Base-by-base conservation (phyloP, 345 rosid genomes). In the Ailanthus altissimus region DNA sequence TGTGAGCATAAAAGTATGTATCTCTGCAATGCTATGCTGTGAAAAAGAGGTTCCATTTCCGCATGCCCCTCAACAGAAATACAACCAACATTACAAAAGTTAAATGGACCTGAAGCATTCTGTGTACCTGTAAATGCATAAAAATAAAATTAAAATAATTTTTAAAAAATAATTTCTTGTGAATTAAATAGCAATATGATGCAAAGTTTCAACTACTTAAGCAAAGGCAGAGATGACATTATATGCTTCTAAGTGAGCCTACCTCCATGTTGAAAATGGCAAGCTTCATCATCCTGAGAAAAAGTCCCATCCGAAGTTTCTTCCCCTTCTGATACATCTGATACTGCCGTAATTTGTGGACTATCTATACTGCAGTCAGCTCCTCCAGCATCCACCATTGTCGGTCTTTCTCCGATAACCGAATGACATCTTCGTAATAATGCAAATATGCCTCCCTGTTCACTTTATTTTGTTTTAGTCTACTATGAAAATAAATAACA, bases 1-100 rank as follows among this genome's bases (percentile, higher is more conserved):
- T 93, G 90, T 51, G 94, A 87, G 86, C 99, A 96, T 10, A 96
- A 73, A 61, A 93, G 86, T 63, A 92, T 69, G 81, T 96, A 96
- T 81, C 86, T 90, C 86, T 96, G 97, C 87, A 96, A 85, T 32
- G 93, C 97, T 28, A 87, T 71, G 86, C 89, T 88, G 84, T 96
- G 80, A 74, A 90, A 95, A 65, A 87, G 79, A 18, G 97, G 97
- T 78, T 78, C 88, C 18, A 38, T 46, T 70, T 83, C 81, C 73
- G 78, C 70, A 74, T 49, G 78, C 66, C 78, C 69, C 42, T 77
- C 78, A 23, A 32, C 56, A 25, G 83, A 85, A 46, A 75, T 49
- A 81, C 65, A 76, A 62, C 81, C 83, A 25, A 71, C 70, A 63
- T 42, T 64, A 25, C 78, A 75, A 57, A 43, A 57, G 64, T 79